Evolutionary conservation across 345 rosid genomes (phyloP).

Genomic region (Arabidopsis arenosa): DNA sequence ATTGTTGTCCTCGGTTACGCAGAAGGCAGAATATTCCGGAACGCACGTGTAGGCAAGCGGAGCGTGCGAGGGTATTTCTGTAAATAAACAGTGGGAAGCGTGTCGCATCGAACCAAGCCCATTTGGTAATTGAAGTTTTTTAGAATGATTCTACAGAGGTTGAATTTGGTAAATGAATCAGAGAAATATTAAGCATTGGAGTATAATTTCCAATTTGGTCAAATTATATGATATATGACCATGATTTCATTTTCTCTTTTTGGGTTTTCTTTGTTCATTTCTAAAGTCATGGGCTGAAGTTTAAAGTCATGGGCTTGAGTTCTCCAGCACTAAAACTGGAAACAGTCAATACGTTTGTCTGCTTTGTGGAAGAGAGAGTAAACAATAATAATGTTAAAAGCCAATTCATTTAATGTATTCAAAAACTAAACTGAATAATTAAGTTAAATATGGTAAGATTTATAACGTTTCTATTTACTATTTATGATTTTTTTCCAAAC

Average conservation of each 20-base stretch:
- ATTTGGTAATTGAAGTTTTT: not conserved
- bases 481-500: not conserved
- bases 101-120: not conserved
- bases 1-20: conserved; percentile 27
- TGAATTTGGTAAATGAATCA: not conserved
- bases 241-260: not conserved
- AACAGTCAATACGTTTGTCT: not conserved
- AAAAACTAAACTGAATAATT: not conserved
- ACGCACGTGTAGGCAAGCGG: conserved; percentile 31
- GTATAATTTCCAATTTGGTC: not conserved
- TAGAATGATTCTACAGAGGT: not conserved
- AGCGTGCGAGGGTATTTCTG: conserved; percentile 27
- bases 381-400: not conserved
- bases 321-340: not conserved
- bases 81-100: not conserved
- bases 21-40: conserved; percentile 6
- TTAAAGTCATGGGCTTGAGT: not conserved
- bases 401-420: not conserved
- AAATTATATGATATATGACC: not conserved
- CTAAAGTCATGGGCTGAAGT: not conserved
- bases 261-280: not conserved
- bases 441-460: not conserved
- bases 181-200: not conserved
- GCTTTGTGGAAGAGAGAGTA: not conserved
- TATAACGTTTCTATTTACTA: not conserved